These are phyloP conservation scores for Lepraria neglecta DNA, from an alignment of 495 filamentous ascomycete genomes.

Conservation along the genomic window DNA sequence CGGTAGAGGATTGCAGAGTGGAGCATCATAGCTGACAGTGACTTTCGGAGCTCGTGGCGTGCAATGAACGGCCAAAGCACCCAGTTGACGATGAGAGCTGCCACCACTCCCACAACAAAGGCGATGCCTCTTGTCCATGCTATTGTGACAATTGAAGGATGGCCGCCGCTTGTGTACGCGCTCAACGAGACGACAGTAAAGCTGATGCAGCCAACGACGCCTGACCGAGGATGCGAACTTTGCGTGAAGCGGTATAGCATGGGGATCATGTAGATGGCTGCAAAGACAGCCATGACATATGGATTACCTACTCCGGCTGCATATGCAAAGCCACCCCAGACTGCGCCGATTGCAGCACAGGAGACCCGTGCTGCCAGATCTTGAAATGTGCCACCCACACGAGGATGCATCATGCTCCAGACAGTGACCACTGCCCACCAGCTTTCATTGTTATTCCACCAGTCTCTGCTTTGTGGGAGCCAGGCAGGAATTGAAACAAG, in stretches of 20 bases:
- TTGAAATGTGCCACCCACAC: constrained; percentile 51
- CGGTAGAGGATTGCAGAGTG: constrained; percentile 50
- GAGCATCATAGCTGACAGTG: constrained; percentile 48
- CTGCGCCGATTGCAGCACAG: constrained; percentile 43
- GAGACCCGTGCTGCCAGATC: constrained; percentile 46
- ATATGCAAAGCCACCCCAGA: constrained; percentile 49
- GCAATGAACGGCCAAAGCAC: constrained; percentile 55
- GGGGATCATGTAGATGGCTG: constrained; percentile 50
- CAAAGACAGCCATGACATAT: constrained; percentile 51
- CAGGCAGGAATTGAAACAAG: constrained; percentile 50
- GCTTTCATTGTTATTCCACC: constrained; percentile 48
- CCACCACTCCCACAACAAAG: constrained; percentile 46
- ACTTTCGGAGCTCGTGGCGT: constrained; percentile 51
- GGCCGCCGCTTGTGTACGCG: constrained; percentile 32
- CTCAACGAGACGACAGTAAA: constrained; percentile 51
- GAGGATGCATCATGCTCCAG: constrained; percentile 54
- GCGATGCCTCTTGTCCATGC: constrained; percentile 45
- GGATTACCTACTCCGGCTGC: constrained; percentile 45
- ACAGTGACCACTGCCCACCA: constrained; percentile 55
- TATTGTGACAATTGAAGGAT: constrained; percentile 35
- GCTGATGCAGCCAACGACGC: constrained; percentile 48
- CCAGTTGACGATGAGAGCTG: constrained; percentile 51
- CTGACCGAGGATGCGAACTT: constrained; percentile 49
- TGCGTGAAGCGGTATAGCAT: constrained; percentile 54
- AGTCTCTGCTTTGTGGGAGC: constrained; percentile 37